A percentile compares a stretch with the other conserved stretches of the same genome.
phyloP scores from a whole-genome alignment of 2,329 filamentous ascomycete species.

The Ascochyta viciae-villosae region DNA sequence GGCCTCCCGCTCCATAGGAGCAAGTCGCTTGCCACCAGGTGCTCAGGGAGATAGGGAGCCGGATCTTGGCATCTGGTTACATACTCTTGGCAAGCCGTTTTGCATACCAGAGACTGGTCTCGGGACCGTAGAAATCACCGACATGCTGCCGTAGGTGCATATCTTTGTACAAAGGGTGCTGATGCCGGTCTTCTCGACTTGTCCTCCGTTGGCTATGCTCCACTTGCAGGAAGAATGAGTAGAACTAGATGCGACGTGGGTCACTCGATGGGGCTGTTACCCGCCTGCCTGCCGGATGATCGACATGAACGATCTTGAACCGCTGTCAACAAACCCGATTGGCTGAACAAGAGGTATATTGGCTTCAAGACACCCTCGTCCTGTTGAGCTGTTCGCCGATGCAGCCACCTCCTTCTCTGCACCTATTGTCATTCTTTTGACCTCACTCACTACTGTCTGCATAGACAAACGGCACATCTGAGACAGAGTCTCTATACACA shows the following conservation, averaged over 20 bases:
- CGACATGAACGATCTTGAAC: background rate
- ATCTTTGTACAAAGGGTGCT: background rate
- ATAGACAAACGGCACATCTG: background rate
- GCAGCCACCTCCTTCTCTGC: conserved; percentile 12
- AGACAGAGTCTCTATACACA: background rate
- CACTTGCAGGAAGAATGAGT: conserved; percentile 8
- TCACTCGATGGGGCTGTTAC: background rate
- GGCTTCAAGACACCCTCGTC: background rate
- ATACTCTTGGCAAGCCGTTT: background rate
- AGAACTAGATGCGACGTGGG: background rate
- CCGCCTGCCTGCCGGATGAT: background rate
- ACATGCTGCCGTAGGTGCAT: conserved; percentile 7
- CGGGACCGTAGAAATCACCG: background rate
- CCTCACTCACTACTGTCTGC: conserved; percentile 5
- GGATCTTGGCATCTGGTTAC: background rate
- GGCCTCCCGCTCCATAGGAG: background rate
- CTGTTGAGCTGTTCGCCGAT: background rate
- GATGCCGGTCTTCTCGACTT: background rate
- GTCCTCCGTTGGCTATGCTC: background rate
- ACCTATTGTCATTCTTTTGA: conserved; percentile 9
- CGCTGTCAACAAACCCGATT: background rate
- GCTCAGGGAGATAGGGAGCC: background rate
- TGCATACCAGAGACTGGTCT: background rate
- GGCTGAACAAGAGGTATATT: conserved; percentile 3
- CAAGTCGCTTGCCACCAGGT: background rate